Evolutionary conservation across 306 rosid species (phyloP).

Genomic region (Senna siamea): DNA sequence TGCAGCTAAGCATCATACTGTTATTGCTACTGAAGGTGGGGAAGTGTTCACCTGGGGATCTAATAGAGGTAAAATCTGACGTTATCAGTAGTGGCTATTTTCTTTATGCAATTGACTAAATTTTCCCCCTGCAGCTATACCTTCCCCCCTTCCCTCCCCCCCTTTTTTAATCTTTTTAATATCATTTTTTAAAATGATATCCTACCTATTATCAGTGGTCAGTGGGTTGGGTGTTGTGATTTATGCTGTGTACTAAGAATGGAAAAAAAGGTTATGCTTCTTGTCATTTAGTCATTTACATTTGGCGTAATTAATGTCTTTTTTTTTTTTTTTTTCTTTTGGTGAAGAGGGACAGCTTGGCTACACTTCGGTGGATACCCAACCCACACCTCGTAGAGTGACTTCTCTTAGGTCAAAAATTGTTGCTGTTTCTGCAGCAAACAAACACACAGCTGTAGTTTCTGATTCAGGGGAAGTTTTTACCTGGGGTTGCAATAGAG

Average conservation of each 20-base stretch:
- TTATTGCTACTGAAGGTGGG: slow-evolving; percentile 88
- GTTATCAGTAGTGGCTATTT: slow-evolving; percentile 22
- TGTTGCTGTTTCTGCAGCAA: slow-evolving; percentile 90
- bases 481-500: slow-evolving; percentile 96
- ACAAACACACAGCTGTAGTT: slow-evolving; percentile 95
- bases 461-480: slow-evolving; percentile 87
- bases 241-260: slow-evolving; percentile 22
- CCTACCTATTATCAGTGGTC: not conserved
- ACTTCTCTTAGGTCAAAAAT: slow-evolving; percentile 76
- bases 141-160: too few relatives aligned
- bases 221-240: not conserved
- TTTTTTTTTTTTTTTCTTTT: slow-evolving; percentile 25
- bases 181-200: not conserved
- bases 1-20: slow-evolving; percentile 98
- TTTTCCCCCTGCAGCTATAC: slow-evolving; percentile 10
- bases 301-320: slow-evolving; percentile 29
- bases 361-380: slow-evolving; percentile 92
- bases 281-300: not conserved
- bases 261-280: not conserved
- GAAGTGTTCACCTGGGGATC: slow-evolving; percentile 99
- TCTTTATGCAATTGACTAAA: slow-evolving; percentile 4
- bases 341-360: slow-evolving; percentile 98
- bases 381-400: slow-evolving; percentile 94
- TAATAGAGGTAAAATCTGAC: slow-evolving; percentile 81
- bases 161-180: slow-evolving; percentile 3